phyloP scores from a whole-genome alignment of 2,329 filamentous ascomycete genomes.

The Chrysoporthe puriensis region DNA sequence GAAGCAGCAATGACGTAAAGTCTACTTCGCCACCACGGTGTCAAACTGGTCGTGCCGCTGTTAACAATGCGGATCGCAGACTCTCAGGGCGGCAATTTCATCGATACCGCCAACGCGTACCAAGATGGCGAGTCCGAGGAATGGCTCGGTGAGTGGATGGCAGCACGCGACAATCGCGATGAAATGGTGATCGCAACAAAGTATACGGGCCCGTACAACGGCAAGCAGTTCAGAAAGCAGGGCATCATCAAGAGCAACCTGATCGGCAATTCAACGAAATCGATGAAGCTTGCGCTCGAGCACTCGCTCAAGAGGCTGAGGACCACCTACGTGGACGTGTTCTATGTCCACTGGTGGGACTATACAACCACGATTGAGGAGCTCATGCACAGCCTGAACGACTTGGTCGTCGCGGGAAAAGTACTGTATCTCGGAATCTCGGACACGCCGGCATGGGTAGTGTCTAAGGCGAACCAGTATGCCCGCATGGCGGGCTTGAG shows the following conservation, averaged over 20 bases:
- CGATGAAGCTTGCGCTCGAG: conserved; percentile 42
- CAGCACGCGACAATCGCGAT: conserved; percentile 52
- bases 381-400: conserved; percentile 36
- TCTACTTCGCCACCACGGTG: neutral
- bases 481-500: conserved; percentile 35
- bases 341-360: conserved; percentile 40
- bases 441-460: conserved; percentile 39
- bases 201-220: conserved; percentile 48
- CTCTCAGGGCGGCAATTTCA: conserved; percentile 63
- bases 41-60: neutral
- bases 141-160: conserved; percentile 63
- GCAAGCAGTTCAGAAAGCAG: conserved; percentile 27
- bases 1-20: neutral
- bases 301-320: conserved; percentile 46
- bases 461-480: conserved; percentile 36
- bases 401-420: conserved; percentile 34
- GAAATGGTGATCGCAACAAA: conserved; percentile 60
- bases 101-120: conserved; percentile 68
- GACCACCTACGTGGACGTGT: conserved; percentile 40
- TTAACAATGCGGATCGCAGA: neutral
- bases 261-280: conserved; percentile 49
- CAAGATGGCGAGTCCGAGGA: conserved; percentile 60
- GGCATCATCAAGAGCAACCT: conserved; percentile 39
- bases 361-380: conserved; percentile 33
- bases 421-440: conserved; percentile 39